Conservation (phyloP, 192 early-diverging fungal species). For the Coemansia sp. region DNA sequence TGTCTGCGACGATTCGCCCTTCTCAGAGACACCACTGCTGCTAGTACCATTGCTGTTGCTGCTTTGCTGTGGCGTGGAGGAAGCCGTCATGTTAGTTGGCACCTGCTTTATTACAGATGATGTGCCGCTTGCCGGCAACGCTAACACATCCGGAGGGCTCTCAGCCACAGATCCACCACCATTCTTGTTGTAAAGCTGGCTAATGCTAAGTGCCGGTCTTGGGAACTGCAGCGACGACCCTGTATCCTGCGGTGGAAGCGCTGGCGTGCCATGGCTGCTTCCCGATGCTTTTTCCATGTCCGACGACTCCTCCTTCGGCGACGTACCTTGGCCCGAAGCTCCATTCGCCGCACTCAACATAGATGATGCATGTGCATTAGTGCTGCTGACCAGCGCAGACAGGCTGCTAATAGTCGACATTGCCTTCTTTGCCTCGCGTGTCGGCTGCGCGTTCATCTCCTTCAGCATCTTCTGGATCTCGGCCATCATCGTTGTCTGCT, state of each 20-base stretch:
- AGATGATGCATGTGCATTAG: not conserved
- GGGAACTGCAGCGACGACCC: conserved; percentile 4
- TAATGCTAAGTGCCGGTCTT: conserved; percentile 6
- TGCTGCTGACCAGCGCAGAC: conserved; percentile 23
- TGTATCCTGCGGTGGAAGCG: not conserved
- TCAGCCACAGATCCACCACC: conserved; percentile 1
- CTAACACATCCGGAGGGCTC: not conserved
- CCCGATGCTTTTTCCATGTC: conserved; percentile 6
- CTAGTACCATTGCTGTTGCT: not conserved
- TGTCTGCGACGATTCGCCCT: not conserved
- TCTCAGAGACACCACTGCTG: not conserved
- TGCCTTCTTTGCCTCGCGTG: conserved; percentile 27
- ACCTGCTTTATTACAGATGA: not conserved
- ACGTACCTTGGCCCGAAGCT: not conserved
- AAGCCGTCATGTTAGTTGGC: not conserved
- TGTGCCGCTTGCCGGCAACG: not conserved
- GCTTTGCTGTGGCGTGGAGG: not conserved
- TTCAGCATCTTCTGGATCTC: conserved; percentile 25
- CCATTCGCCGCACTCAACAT: not conserved
- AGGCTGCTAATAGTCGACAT: conserved; percentile 31
- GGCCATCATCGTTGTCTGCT: conserved; percentile 24
- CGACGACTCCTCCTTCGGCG: not conserved
- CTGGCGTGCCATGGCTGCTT: not conserved
- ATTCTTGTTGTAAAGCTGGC: conserved; percentile 9
- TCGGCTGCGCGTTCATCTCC: conserved; percentile 10